Base-by-base conservation (phyloP, 1,284 basidiomycete genomes). In the Fomitopsis pinicola region DNA sequence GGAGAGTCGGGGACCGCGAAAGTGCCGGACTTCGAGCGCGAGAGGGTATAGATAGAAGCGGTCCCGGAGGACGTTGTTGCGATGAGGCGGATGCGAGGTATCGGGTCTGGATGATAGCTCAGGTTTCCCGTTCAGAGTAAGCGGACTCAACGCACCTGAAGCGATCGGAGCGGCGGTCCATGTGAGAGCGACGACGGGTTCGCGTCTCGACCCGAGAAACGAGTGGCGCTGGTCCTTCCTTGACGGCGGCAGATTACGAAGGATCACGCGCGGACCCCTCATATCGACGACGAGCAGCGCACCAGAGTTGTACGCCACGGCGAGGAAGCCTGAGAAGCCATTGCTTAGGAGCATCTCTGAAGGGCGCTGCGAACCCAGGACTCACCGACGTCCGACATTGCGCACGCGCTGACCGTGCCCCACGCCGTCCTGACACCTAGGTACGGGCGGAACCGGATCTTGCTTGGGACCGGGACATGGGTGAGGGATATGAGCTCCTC, bases 371-470 rank as follows among this genome's bases (percentile, higher is more conserved):
- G 22, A 17, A 52, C 57, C 38, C 42, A 38, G 1, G 15, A 59
- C 60, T 42, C 17, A 90, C 89, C 91, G 59, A 88, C 82, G 71
- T 92, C 86, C 1, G 87, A 87, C 15, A 91, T 73, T 2, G 87
- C 84, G 67, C 79, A 85, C 17, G 83, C 78, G 3, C 82, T 78
- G 2, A 85, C 77, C 2, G 77, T 74, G 0, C 83, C 85, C 58
- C 76, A 78, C 26, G 76, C 73, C 33, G 83, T 72, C n/a, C 77
- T 76, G 30, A 92, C 72, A 60, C 90, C 78, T 33, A 89, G 81
- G 42, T 82, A 81, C 0, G 91, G 90, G 50, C 78, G 79, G 68
- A 87, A 88, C 22, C 81, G 81, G 57, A 72, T 71, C 26, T 79
- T 80, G 22, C 68, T 68, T 1, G 70, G 63, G 10, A 71, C 71